These are phyloP conservation scores for Amanita inopinata DNA, from an alignment of 768 basidiomycete genomes.

Conservation along the genomic window DNA sequence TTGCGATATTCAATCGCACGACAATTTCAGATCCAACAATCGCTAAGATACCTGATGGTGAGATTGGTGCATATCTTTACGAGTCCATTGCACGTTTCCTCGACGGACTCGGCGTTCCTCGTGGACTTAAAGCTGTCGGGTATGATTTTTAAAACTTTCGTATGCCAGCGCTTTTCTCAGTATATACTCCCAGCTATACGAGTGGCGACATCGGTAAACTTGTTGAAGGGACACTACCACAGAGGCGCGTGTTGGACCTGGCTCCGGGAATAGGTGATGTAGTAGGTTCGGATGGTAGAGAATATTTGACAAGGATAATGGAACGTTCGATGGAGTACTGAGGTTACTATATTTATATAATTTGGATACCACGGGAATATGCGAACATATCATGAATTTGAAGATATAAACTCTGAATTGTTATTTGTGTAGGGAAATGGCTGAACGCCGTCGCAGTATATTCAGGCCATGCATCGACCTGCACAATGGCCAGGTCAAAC, in stretches of 20 bases:
- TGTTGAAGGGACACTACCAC: constrained; percentile 88
- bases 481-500: constrained; percentile 92
- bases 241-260: constrained; percentile 84
- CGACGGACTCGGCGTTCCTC: constrained; percentile 73
- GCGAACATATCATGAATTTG: no score
- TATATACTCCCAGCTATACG: constrained; percentile 37
- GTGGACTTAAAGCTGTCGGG: constrained; percentile 78
- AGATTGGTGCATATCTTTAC: constrained; percentile 67
- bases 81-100: constrained; percentile 88
- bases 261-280: constrained; percentile 86
- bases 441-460: constrained; percentile 32
- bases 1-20: constrained; percentile 71
- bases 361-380: no score
- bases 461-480: constrained; percentile 97
- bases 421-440: constrained; percentile 15
- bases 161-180: not conserved
- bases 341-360: constrained; percentile 12
- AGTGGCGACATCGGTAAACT: constrained; percentile 58
- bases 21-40: constrained; percentile 62
- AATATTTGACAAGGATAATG: constrained; percentile 76
- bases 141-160: constrained; percentile 18
- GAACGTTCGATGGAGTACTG: constrained; percentile 73
- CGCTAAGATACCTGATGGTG: constrained; percentile 64
- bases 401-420: not conserved
- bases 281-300: constrained; percentile 71